Percentiles rank a stretch among this genome's conserved stretches.
These are phyloP conservation scores for Glycyrrhiza uralensis DNA, from an alignment of 306 rosid genomes.

Conservation along the genomic window DNA sequence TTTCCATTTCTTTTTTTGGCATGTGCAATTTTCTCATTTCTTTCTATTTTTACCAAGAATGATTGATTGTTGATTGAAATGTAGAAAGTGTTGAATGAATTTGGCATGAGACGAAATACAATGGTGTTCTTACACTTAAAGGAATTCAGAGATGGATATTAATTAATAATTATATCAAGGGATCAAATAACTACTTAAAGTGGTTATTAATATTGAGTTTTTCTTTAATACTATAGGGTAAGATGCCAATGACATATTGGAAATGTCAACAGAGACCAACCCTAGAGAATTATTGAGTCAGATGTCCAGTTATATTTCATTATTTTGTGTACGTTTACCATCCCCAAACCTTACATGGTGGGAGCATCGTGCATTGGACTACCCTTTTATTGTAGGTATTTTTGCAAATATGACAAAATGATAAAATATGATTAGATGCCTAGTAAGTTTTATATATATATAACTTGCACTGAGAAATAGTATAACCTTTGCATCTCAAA, in stretches of 20 bases:
- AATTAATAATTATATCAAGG: neutral
- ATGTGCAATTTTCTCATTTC: neutral
- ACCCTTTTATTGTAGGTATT: too few relatives aligned
- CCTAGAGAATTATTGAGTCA: too few relatives aligned
- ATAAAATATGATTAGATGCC: too few relatives aligned
- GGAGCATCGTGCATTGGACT: too few relatives aligned
- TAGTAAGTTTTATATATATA: too few relatives aligned
- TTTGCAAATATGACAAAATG: too few relatives aligned
- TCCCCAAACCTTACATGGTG: too few relatives aligned
- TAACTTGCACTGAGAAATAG: neutral
- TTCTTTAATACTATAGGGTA: too few relatives aligned
- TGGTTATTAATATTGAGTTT: neutral
- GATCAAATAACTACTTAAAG: neutral
- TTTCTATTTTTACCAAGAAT: neutral
- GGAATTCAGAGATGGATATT: neutral
- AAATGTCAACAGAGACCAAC: too few relatives aligned
- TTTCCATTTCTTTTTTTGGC: neutral
- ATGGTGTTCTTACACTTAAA: neutral
- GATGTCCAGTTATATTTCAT: too few relatives aligned
- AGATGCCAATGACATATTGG: too few relatives aligned
- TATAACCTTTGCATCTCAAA: neutral
- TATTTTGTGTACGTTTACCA: too few relatives aligned
- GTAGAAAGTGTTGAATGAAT: neutral
- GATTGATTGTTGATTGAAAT: neutral
- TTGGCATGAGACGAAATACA: conserved; percentile 1